Conservation (phyloP, 306 rosid species). For the Sicyos baderoa region DNA sequence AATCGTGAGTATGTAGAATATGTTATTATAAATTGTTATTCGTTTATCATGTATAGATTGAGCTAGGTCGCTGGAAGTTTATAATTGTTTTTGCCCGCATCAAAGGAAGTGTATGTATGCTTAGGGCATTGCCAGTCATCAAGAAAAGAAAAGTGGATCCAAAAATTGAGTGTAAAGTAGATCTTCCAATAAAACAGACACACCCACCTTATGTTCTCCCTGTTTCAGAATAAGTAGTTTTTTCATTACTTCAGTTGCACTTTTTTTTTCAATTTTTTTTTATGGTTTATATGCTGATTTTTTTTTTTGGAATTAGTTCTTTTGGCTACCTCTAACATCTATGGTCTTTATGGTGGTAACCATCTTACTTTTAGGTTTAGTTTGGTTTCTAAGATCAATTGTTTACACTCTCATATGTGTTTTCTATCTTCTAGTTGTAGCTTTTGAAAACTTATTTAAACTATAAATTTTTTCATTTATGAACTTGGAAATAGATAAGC, state of each 20-base stretch:
- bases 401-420: background rate
- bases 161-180: background rate
- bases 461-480: background rate
- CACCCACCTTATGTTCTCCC: background rate
- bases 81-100: background rate
- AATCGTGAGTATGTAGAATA: constrained; percentile 53
- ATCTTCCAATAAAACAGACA: background rate
- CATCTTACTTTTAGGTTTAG: background rate
- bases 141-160: background rate
- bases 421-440: background rate
- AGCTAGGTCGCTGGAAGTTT: background rate
- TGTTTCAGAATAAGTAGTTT: background rate
- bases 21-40: background rate
- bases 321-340: background rate
- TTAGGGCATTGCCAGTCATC: background rate
- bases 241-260: background rate
- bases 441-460: background rate
- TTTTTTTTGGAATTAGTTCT: background rate
- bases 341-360: background rate
- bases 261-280: background rate
- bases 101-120: background rate
- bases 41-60: background rate
- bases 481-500: background rate
- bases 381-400: background rate
- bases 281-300: background rate